Base-by-base conservation (phyloP, 2,329 filamentous ascomycete genomes). In the Neofusicoccum cordaticola region DNA sequence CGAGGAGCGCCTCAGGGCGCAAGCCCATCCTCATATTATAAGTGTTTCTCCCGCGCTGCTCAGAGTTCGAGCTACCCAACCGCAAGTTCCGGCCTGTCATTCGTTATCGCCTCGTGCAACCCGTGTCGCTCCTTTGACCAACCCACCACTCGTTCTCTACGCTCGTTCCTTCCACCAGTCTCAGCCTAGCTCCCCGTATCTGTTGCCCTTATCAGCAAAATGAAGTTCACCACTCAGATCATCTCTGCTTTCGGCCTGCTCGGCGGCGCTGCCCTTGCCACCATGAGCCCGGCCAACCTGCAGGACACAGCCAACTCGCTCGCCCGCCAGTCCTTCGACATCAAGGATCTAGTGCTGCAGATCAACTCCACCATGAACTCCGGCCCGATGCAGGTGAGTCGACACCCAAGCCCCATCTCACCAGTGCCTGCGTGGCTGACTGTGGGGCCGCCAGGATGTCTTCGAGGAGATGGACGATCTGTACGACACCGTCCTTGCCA, bases 391-490 rank as follows among this genome's bases (percentile, higher is more conserved):
- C 37, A 41, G 34, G 57, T 62, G 45, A n/a, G 57, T 17, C 7
- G 7, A 27, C 34, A 12, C 37, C 22, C n/a, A n/a, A 5, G 13
- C 19, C 34, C 37, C 41, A 15, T 19, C 27, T 17, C n/a, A 19
- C n/a, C 4, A 15, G 15, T 41, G 0, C 4, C 15, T 31, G 4
- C 13, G 39, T 44, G 22, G 47, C 60, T 44, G 34, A 42, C 22
- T 53, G 45, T 53, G 60, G 50, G 50, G 22, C 42, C 9, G 9
- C 42, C 35, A 64, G 62, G 56, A 65, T 39, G 61, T 65, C 11
- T 65, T 65, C n/a, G 63, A 63, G 35, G 63, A 65, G 39, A 50
- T 63, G 42, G 63, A 65, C 34, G 61, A 65, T 34, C 47, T 65
- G 42, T 65, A 62, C 42, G 63, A 65, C 19, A 51, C 42, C 42